Evolutionary conservation across 75 land plant genomes (phyloP).

Genomic region (Pinus tabuliformis): DNA sequence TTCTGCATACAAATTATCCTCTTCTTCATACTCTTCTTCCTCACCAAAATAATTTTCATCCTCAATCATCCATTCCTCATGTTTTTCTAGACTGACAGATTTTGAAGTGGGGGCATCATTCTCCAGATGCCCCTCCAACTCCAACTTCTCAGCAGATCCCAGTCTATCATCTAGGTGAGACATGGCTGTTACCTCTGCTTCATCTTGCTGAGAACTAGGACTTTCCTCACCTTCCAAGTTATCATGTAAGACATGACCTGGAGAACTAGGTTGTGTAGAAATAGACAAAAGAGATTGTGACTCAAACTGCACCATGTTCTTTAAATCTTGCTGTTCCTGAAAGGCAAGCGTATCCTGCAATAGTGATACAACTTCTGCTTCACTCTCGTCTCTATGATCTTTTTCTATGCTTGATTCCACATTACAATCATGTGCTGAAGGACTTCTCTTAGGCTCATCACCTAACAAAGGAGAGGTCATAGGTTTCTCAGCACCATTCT

Average conservation of each 20-base stretch:
- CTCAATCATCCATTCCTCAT: slow-evolving; percentile 53
- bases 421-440: slow-evolving; percentile 3
- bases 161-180: slow-evolving; percentile 11
- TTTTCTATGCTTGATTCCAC: slow-evolving; percentile 17
- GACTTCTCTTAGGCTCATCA: slow-evolving; percentile 14
- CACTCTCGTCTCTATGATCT: slow-evolving; percentile 15
- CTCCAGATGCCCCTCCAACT: neutral
- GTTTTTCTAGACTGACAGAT: slow-evolving; percentile 24
- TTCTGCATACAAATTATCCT: slow-evolving; percentile 34
- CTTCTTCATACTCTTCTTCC: slow-evolving; percentile 68
- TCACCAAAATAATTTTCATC: slow-evolving; percentile 33
- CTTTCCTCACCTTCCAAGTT: slow-evolving; percentile 46
- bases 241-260: slow-evolving; percentile 57
- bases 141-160: neutral
- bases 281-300: slow-evolving; percentile 65
- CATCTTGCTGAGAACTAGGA: slow-evolving; percentile 10
- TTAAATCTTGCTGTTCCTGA: slow-evolving; percentile 14
- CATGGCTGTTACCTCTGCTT: slow-evolving; percentile 8
- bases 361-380: slow-evolving; percentile 3
- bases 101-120: slow-evolving; percentile 3
- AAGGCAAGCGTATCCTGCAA: neutral
- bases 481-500: slow-evolving; percentile 26
- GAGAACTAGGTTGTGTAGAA: slow-evolving; percentile 56
- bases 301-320: slow-evolving; percentile 29
- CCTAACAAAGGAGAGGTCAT: slow-evolving; percentile 26